Base-by-base conservation (phyloP, 306 rosid genomes). In the Inga oerstediana region DNA sequence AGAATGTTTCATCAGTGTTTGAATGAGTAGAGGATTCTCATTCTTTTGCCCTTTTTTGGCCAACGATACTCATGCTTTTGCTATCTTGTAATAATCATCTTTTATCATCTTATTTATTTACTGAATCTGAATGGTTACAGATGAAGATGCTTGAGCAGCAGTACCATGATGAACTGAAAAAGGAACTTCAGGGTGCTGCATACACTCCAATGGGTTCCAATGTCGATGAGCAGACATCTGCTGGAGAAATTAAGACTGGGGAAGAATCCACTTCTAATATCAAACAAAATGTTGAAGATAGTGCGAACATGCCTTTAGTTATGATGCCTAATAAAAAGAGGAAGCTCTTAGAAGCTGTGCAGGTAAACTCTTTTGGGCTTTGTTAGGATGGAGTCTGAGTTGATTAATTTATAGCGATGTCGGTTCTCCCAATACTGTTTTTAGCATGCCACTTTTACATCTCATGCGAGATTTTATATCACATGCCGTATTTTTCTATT, bases 91-190 rank as follows among this genome's bases (percentile, higher is more conserved):
- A 5, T 59, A 58, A 48, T 9, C 1, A 30, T 27, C 11, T 46
- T 45, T 14, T 22, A 14, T 71, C 35, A 52, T 24, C n/a, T 45
- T 22, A 22, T 71, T 27, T 72, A 72, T 17, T 45, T 46, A 39
- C 46, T 75, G 75, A 37, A 72, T 79, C 58, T 84, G 49, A 80
- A 80, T 87, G 77, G 46, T 72, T 87, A 90, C 91, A 96, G 98
- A 91, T 93, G 92, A 84, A 82, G 91, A 79, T 86, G 72, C 88
- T 80, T 69, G 93, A 92, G 89, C 80, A 84, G 88, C 94, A 88
- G 86, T 91, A 90, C 86, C 94, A 84, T 56, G 93, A 94, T 56
- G 99, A 93, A 84, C 86, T 96, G 85, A 91, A 89, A 82, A 88
- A 61, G 87, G 98, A 96, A 89, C 88, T 96, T 70, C 54, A 91